These are phyloP conservation scores for Theobroma cacao DNA, from an alignment of 345 rosid species.

Conservation along the genomic window DNA sequence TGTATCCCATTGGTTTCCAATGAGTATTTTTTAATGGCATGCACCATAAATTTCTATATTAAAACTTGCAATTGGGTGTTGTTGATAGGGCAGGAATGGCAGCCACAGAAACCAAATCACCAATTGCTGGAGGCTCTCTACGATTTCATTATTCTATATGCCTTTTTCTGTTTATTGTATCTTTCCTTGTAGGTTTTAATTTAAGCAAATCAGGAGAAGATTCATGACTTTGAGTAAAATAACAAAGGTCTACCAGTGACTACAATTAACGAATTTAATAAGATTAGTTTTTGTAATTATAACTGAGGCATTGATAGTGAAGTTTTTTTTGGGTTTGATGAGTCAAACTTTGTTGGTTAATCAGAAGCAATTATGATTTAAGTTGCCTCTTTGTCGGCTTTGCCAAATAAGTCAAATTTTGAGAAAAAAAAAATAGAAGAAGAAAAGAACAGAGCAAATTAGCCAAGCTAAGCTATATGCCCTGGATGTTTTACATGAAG, in stretches of 20 bases:
- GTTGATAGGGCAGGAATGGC: conserved; percentile 5
- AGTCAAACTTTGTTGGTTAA: background rate
- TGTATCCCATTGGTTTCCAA: background rate
- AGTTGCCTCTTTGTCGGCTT: background rate
- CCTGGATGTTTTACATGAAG: no score
- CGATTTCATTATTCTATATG: background rate
- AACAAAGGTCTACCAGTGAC: background rate
- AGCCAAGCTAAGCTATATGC: no score
- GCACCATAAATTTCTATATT: background rate
- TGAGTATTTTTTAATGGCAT: background rate
- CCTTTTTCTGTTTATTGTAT: background rate
- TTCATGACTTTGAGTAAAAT: background rate
- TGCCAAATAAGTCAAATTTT: background rate
- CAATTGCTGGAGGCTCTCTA: conserved; percentile 1
- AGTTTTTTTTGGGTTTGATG: background rate
- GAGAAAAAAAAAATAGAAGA: no score
- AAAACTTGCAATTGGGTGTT: conserved; percentile 1
- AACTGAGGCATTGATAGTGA: background rate
- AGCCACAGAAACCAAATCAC: conserved; percentile 14
- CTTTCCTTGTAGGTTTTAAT: background rate
- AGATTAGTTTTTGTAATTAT: background rate
- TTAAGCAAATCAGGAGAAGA: background rate
- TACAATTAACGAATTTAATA: background rate
- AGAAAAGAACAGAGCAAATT: no score
- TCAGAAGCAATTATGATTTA: background rate